Base-by-base conservation (phyloP, 805 yeast genomes). In the Dipodascus albidus region DNA sequence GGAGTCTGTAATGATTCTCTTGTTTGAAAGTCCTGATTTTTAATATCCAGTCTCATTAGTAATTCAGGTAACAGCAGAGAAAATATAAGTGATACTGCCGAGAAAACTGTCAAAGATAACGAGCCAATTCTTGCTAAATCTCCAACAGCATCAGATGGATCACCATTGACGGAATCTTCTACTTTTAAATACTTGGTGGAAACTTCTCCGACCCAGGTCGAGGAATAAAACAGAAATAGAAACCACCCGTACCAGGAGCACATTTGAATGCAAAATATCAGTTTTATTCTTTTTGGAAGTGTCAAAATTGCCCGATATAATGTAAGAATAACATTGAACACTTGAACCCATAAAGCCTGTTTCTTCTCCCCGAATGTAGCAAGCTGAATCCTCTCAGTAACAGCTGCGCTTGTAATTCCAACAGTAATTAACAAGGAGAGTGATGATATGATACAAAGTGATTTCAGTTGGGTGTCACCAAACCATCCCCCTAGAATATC, bases 211-310 rank as follows among this genome's bases (percentile, higher is more conserved):
- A 81, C 84, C 66, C 81, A 82, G 0, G 85, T 79, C 0, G 86
- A 76, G 1, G 85, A 80, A 60, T 81, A 82, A 57, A 81, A 82
- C 38, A 82, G 61, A 74, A 82, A 76, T 1, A 83, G 81, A 64
- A 82, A 82, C 71, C 83, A 82, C 0, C 85, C 84, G 50, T 80
- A 76, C 86, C 87, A 82, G 0, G 86, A 85, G 62, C 77, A 78
- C 52, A 81, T 74, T 61, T 82, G 84, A 2, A 81, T 78, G 49
- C 65, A 68, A 58, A 83, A 80, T 2, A 82, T 78, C 0, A 71
- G 63, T 49, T 70, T 69, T 2, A 79, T 76, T 56, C 75, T 78
- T 1, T 73, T 71, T 2, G 85, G 81, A 6, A 81, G 62, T 17
- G 59, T 55, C 4, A 47, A 21, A 3, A 60, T 50, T 1, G 62